Base-by-base conservation (phyloP, 139 green algal genomes). In the Tetradesmus obliquus region DNA sequence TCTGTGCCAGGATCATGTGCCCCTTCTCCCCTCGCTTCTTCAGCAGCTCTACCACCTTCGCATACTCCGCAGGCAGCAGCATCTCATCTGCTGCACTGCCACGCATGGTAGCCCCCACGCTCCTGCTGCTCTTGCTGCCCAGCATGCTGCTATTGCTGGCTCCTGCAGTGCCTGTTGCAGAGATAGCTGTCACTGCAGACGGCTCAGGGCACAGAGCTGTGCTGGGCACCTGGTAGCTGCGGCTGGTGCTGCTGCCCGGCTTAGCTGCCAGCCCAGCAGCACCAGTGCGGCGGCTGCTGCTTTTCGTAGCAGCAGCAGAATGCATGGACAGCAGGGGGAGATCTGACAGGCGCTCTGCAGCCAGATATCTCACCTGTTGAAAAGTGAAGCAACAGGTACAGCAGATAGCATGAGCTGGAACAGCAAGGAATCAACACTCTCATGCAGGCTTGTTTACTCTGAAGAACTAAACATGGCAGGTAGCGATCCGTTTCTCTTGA, bases 1-100 rank as follows among this genome's bases (percentile, higher is more conserved):
- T 90, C n/a, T 91, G 92, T 74, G 95, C 94, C 80, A 96, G 82
- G 9, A 95, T 88, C 91, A 96, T 92, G 45, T 90, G 81, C 58
- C 66, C 90, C 90, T 96, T 96, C 93, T 96, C 94, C 7, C 91
- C 91, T 22, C 93, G 93, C 90, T 93, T 93, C 88, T 94, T 95
- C 22, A 97, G 91, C 71, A 90, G 51, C 87, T 95, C 95, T 17
- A 97, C 94, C 8, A 94, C 93, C 92, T 94, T 95, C 7, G 93
- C 93, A 81, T 97, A 97, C 93, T 95, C 93, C 0, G 58, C 90
- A 10, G 93, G 93, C 24, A 97, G 69, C 62, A 91, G 55, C 32
- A 94, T n/a, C 79, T 94, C 84, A 69, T 97, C 93, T 0, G 94
- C 1, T 12, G 17, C 58, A 79, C 8, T 53, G 9, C 15, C 24